phyloP scores from a whole-genome alignment of 2,329 filamentous ascomycete genomes.

The Triangularia setosa region DNA sequence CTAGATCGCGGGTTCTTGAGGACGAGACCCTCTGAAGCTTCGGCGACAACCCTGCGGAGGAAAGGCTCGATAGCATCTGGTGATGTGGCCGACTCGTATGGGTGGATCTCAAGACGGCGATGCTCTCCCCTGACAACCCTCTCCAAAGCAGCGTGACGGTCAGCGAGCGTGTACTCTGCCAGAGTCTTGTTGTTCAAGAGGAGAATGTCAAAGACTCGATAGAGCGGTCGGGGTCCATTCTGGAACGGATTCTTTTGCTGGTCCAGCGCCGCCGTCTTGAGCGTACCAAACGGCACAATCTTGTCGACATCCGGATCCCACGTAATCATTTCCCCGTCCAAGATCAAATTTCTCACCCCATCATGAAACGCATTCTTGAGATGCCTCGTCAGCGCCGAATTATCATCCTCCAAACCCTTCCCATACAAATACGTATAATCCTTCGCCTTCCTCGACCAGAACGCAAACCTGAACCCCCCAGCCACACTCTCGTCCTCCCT shows the following conservation, averaged over 20 bases:
- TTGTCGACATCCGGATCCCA: constrained; percentile 87
- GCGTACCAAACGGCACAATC: constrained; percentile 82
- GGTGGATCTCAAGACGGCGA: constrained; percentile 78
- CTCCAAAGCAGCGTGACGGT: constrained; percentile 72
- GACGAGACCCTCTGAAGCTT: constrained; percentile 84
- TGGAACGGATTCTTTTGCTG: constrained; percentile 70
- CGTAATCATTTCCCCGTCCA: constrained; percentile 98
- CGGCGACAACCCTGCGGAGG: constrained; percentile 77
- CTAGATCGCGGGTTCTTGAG: constrained; percentile 87
- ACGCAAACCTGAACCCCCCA: constrained; percentile 72
- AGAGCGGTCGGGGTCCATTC: constrained; percentile 69
- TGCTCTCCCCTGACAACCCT: constrained; percentile 65
- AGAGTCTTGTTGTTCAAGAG: constrained; percentile 79
- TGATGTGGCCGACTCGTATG: constrained; percentile 61
- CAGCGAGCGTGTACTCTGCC: constrained; percentile 76
- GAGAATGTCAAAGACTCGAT: constrained; percentile 85
- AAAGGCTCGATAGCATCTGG: constrained; percentile 72
- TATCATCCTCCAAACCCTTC: constrained; percentile 66
- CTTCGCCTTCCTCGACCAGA: constrained; percentile 95
- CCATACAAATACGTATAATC: constrained; percentile 96
- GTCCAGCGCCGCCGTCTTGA: constrained; percentile 84
- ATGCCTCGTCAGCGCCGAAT: constrained; percentile 75
- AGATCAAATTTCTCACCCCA: constrained; percentile 78
- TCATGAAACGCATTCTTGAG: constrained; percentile 71
- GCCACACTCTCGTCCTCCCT: constrained; percentile 61